Evolutionary conservation across 2,329 filamentous ascomycete species (phyloP), one percentile per base, ranked within the genome.

Genomic region (Aspergillus oerlinghausenensis): DNA sequence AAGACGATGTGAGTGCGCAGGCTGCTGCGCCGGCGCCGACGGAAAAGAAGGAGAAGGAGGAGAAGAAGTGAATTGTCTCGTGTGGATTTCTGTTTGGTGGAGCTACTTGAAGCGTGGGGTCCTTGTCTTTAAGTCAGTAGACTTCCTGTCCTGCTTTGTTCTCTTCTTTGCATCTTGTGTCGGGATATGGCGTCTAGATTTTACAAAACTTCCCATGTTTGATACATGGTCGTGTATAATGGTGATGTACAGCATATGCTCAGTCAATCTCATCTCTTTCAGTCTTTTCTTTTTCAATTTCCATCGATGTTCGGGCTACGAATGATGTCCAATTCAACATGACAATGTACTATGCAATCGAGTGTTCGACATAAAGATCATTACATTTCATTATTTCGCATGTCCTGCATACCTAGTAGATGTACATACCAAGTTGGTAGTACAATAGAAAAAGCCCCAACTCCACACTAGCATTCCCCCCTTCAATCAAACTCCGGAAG

Each of bases 1-100:
- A 45, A 3, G n/a, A 53, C 29, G 51, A 51, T 1, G 47, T 21
- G 35, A 40, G 47, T 53, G 23, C 26, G 4, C 48, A 57, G 9
- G 25, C 38, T 25, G 25, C 38, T 25, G 51, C 32, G 21, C 35
- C 56, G 56, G 56, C 56, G 40, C 51, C 64, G 50, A 43, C 54
- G 1, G 21, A 47, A 52, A 11, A 42, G 21, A 23, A 43, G 19
- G 32, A 57, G 17, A 59, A 64, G 55, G 25, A 55, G 40, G 51
- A 60, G 38, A 49, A 58, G 58, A 57, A 51, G n/a, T 45, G 55
- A 47, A 29, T 14, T 28, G 38, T 23, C 17, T 35, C 49, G 21
- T 35, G 19, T 28, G 19, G 28, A 14, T 42, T 52, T 52, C 19
- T 45, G 7, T 21, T 43, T 21, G 32, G 32, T 38, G 32, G 17